Conservation (phyloP, 2,329 filamentous ascomycete species). For the Monascus ruber region DNA sequence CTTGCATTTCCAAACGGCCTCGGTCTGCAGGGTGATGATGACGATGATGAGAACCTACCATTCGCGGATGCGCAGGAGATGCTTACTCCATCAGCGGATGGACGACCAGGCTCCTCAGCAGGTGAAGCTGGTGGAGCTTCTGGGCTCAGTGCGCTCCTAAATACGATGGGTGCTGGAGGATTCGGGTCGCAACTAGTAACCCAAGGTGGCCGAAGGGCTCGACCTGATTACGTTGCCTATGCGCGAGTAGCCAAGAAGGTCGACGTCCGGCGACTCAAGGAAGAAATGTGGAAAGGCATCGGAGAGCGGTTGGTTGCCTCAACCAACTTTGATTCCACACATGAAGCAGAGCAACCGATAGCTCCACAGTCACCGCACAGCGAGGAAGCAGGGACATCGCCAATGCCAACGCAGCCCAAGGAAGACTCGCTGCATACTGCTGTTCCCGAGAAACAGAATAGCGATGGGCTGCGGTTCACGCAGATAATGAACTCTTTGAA, state of each 20-base stretch:
- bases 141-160: constrained; percentile 28
- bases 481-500: constrained; percentile 83
- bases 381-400: constrained; percentile 12
- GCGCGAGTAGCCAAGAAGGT: constrained; percentile 57
- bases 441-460: constrained; percentile 27
- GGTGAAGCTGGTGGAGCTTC: constrained; percentile 24
- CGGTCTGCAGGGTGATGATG: constrained; percentile 32
- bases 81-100: constrained; percentile 31
- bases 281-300: constrained; percentile 55
- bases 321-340: constrained; percentile 20
- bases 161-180: constrained; percentile 32
- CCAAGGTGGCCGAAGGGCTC: constrained; percentile 44
- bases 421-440: constrained; percentile 9
- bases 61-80: constrained; percentile 41
- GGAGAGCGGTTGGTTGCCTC: constrained; percentile 34
- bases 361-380: constrained; percentile 4
- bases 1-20: constrained; percentile 36
- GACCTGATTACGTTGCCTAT: constrained; percentile 56
- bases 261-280: constrained; percentile 52
- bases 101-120: constrained; percentile 17
- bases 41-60: constrained; percentile 36
- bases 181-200: constrained; percentile 54
- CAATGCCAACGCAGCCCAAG: constrained; percentile 25
- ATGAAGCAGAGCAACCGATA: constrained; percentile 14
- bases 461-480: constrained; percentile 66